phyloP scores from a whole-genome alignment of 2,329 filamentous ascomycete species.

The Nemania sp. region DNA sequence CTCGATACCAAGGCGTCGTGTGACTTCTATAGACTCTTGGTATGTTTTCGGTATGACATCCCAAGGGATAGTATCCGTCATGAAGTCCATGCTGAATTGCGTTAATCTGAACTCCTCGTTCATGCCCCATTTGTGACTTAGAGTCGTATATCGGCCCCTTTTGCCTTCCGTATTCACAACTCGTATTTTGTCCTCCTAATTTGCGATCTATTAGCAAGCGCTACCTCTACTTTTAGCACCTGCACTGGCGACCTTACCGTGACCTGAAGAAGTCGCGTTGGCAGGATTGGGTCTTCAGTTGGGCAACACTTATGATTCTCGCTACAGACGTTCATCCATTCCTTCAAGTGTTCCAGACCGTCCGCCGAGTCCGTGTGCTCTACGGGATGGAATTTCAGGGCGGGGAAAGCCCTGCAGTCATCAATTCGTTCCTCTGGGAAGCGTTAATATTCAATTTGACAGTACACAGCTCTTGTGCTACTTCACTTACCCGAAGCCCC shows the following conservation, averaged over 20 bases:
- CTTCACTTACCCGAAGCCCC: not conserved
- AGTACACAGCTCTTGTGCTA: not conserved
- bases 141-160: constrained; percentile 25
- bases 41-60: constrained; percentile 42
- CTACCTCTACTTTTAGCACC: not conserved
- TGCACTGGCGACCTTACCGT: not conserved
- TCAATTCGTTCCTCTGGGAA: not conserved
- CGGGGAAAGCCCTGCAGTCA: not conserved
- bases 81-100: constrained; percentile 15
- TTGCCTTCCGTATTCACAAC: constrained; percentile 14
- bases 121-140: constrained; percentile 35
- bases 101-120: constrained; percentile 30
- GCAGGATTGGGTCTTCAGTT: constrained; percentile 11
- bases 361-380: constrained; percentile 18
- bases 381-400: constrained; percentile 12
- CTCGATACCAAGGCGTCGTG: constrained; percentile 40
- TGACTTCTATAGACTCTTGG: constrained; percentile 47
- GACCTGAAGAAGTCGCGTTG: constrained; percentile 25
- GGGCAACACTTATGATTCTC: constrained; percentile 21
- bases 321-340: constrained; percentile 24
- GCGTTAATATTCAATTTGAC: not conserved
- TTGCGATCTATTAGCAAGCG: not conserved
- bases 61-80: constrained; percentile 16
- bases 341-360: constrained; percentile 20
- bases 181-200: constrained; percentile 22